Evolutionary conservation across 2,329 filamentous ascomycete species (phyloP).

Genomic region (Sclerotinia sclerotiorum): DNA sequence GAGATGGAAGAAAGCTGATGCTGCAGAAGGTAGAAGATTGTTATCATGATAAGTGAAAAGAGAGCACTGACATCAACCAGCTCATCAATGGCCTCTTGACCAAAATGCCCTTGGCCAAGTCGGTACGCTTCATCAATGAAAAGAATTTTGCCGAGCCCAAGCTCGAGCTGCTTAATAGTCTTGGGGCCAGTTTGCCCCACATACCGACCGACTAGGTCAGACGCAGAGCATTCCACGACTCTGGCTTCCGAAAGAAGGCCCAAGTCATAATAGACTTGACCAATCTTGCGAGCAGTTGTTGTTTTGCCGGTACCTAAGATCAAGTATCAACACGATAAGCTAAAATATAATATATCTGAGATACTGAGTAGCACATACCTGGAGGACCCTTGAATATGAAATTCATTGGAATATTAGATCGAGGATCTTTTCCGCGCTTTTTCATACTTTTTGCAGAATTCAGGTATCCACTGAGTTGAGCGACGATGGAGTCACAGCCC

Average conservation of each 20-base stretch:
- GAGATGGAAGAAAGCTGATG: no score
- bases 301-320: conserved; percentile 54
- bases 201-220: conserved; percentile 67
- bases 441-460: conserved; percentile 48
- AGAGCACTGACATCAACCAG: conserved; percentile 45
- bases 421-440: conserved; percentile 48
- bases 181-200: conserved; percentile 70
- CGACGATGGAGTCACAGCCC: conserved; percentile 52
- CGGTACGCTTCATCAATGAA: conserved; percentile 62
- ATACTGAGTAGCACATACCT: conserved; percentile 39
- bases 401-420: conserved; percentile 54
- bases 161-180: conserved; percentile 57
- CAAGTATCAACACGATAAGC: no score
- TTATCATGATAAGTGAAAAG: no score
- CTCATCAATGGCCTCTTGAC: conserved; percentile 70
- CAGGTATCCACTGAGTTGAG: conserved; percentile 50
- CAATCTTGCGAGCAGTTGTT: conserved; percentile 70
- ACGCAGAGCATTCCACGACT: conserved; percentile 65
- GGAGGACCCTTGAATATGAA: conserved; percentile 58
- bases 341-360: no score
- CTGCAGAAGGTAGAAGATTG: no score
- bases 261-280: conserved; percentile 73
- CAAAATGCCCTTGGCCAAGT: conserved; percentile 50
- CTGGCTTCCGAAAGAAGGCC: conserved; percentile 61
- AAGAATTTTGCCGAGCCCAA: conserved; percentile 52